phyloP scores from a whole-genome alignment of 1,284 basidiomycete species.

The Malassezia obtusa region DNA sequence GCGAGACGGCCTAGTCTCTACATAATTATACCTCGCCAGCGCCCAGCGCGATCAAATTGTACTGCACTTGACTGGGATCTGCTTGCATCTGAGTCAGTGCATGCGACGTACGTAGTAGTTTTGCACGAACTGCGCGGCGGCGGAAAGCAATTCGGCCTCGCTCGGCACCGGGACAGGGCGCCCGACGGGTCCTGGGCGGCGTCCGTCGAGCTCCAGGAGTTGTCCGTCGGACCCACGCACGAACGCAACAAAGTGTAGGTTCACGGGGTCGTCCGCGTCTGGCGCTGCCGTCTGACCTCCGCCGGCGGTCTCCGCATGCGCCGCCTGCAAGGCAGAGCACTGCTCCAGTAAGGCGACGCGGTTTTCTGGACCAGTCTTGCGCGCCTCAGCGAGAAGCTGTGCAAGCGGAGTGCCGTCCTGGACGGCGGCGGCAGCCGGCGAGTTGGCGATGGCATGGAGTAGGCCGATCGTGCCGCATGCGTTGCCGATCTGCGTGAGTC shows the following conservation, averaged over 20 bases:
- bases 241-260: conserved; percentile 47
- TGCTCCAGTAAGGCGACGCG: conserved; percentile 21
- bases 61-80: conserved; percentile 38
- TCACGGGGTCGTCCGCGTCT: conserved; percentile 32
- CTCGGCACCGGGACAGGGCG: conserved; percentile 21
- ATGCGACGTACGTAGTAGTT: conserved; percentile 29
- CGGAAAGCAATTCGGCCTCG: conserved; percentile 23
- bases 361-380: conserved; percentile 15
- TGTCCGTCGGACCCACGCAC: conserved; percentile 28
- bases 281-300: conserved; percentile 42
- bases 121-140: conserved; percentile 31
- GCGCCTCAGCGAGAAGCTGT: conserved; percentile 26
- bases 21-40: conserved; percentile 1
- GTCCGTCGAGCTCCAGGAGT: conserved; percentile 43
- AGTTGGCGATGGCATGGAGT: conserved; percentile 43
- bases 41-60: conserved; percentile 42
- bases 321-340: conserved; percentile 25
- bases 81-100: conserved; percentile 24
- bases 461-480: conserved; percentile 48
- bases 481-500: conserved; percentile 30
- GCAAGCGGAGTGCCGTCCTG: conserved; percentile 24
- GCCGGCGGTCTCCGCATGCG: conserved; percentile 32
- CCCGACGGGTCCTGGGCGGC: conserved; percentile 35
- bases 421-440: conserved; percentile 25
- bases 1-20: background rate